Evolutionary conservation across 1,139 yeast genomes (phyloP).

Genomic region (Kurtzmaniella quercitrusa): DNA sequence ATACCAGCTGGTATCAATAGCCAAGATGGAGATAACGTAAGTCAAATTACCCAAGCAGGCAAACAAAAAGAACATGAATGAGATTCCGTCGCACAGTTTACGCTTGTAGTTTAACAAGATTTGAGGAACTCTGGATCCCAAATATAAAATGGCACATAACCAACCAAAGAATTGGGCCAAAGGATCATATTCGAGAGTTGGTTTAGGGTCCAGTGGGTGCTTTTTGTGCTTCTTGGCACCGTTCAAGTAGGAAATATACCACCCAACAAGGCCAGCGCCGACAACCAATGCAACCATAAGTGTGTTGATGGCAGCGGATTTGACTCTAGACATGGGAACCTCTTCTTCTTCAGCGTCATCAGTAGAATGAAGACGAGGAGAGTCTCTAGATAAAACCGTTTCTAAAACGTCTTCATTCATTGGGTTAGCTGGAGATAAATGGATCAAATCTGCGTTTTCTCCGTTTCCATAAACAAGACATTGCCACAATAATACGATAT

Average conservation of each 20-base stretch:
- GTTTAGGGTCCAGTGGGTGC: constrained; percentile 29
- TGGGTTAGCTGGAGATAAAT: constrained; percentile 88
- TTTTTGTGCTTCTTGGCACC: constrained; percentile 24
- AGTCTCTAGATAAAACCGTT: constrained; percentile 46
- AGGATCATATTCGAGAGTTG: constrained; percentile 56
- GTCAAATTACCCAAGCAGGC: constrained; percentile 92
- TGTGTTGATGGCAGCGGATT: constrained; percentile 43
- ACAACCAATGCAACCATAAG: constrained; percentile 69
- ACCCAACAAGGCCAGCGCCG: constrained; percentile 77
- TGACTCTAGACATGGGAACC: constrained; percentile 15
- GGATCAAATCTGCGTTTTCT: constrained; percentile 60
- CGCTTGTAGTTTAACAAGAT: constrained; percentile 76
- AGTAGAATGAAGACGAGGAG: constrained; percentile 13
- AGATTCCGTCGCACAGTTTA: constrained; percentile 89
- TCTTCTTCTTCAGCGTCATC: constrained; percentile 12
- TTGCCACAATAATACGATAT: constrained; percentile 74
- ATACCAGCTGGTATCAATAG: constrained; percentile 65
- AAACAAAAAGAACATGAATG: constrained; percentile 85
- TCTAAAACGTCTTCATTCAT: constrained; percentile 64
- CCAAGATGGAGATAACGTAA: constrained; percentile 77
- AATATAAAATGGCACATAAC: constrained; percentile 79
- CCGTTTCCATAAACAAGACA: constrained; percentile 70
- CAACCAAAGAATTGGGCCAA: constrained; percentile 89
- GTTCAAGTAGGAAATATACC: constrained; percentile 63
- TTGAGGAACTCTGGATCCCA: constrained; percentile 90